A percentile compares a stretch with the other conserved stretches of the same genome.
Conservation (phyloP, 176 grass and related monocot species). For the Hordeum marinum region DNA sequence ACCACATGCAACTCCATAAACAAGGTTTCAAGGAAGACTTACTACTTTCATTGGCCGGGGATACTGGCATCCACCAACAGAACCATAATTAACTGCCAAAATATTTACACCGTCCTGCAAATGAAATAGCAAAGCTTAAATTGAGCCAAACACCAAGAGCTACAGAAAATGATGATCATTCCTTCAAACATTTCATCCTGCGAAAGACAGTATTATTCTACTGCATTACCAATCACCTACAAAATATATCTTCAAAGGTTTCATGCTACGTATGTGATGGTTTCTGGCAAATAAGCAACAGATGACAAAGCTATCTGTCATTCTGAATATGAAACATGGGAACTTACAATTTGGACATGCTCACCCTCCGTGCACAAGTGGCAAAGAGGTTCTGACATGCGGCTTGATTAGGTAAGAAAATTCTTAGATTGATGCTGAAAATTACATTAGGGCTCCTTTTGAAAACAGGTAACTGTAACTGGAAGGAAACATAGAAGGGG, state of each 20-base stretch:
- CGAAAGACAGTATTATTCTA: not conserved
- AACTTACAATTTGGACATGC: not conserved
- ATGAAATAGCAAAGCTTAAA: slow-evolving; percentile 21
- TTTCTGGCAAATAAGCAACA: not conserved
- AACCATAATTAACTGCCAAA: slow-evolving; percentile 91
- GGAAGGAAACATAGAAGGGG: not conserved
- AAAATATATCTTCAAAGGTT: slow-evolving; percentile 3
- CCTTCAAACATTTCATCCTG: not conserved
- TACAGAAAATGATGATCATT: not conserved
- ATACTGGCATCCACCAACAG: slow-evolving; percentile 79
- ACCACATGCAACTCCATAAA: not conserved
- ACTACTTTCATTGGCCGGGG: slow-evolving; percentile 68
- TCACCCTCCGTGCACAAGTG: too few relatives aligned
- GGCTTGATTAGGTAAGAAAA: not conserved
- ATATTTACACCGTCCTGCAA: slow-evolving; percentile 89
- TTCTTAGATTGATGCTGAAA: not conserved
- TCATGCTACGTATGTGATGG: not conserved
- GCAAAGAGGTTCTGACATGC: not conserved
- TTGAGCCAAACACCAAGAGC: slow-evolving; percentile 10
- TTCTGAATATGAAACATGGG: not conserved
- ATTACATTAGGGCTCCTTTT: not conserved
- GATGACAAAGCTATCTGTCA: not conserved
- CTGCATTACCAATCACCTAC: not conserved
- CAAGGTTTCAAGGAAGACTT: slow-evolving; percentile 26
- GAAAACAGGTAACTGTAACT: not conserved